Evolutionary conservation across 208 protist genomes (phyloP), one percentile per base, ranked within the genome.

Genomic region (Leishmania braziliensis): DNA sequence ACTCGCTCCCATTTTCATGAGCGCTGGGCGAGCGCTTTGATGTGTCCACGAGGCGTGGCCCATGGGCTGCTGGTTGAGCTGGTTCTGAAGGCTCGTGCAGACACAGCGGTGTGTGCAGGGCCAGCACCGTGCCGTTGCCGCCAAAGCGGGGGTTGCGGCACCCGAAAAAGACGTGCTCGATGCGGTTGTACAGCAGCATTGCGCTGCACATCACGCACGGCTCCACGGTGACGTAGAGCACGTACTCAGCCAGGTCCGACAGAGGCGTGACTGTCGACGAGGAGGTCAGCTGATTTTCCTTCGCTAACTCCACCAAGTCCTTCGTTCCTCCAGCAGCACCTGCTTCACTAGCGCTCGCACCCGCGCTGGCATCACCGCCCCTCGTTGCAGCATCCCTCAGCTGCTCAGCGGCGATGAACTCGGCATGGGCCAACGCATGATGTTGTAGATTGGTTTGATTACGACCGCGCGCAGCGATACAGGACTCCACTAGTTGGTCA

Each of bases 151-250:
- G 92, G 86, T 99, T 99, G 9, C 82, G 76, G 71, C 95, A 98
- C 39, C 97, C 98, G 87, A 93, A 99, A 82, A 95, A 96, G 8
- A 99, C 94, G 60, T 89, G 83, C 4, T 72, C 68, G 6, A 99
- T 83, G 18, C 84, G 77, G 58, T 95, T 85, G 53, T 98, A 87
- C 16, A 87, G 81, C 58, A 99, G 79, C 75, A 98, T 95, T 8
- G 92, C 91, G 0, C 95, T 95, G 84, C 98, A 99, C 97, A 99
- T 99, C 18, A 99, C 91, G 78, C 98, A 99, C 26, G 98, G 98
- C 75, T 99, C 98, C 5, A 97, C 91, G 5, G 97, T 99, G 3
- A 99, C 98, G 78, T 99, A 99, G 10, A 99, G 77, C 18, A 88
- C 84, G 77, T 95, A 98, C 5, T 91, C 83, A 6, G 53, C 9